Evolutionary conservation across 2,329 filamentous ascomycete genomes (phyloP), one percentile per base, ranked within the genome.

Genomic region (Diatrype stigma): DNA sequence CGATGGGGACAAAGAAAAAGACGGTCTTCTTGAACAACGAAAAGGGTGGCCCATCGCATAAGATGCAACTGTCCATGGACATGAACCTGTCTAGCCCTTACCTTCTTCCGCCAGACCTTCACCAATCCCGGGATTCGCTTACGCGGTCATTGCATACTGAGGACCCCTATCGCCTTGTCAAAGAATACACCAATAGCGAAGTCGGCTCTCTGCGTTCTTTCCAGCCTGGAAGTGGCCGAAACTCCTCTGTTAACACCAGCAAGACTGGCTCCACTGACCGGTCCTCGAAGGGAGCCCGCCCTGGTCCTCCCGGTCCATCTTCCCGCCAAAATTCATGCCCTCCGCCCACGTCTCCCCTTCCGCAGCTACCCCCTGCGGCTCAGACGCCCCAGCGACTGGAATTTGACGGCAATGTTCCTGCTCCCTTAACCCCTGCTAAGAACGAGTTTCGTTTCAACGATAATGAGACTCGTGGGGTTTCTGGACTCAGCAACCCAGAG

Each of bases 71-170:
- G 46, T 88, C 85, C 32, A 82, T 93, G 80, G 81, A 84, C 60
- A 82, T 92, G 79, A 84, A 87, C 63, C 77, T 92, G 45, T 83
- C 82, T 32, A 94, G 86, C 61, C 94, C 94, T 2, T 99, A 97
- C 67, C 80, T 99, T n/a, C 78, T 97, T n/a, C 92, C 94, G 4
- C 89, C 89, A 1, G 85, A 83, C 49, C 65, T 93, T 19, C 84
- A 94, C 40, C 78, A 82, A 63, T 96, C 93, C 1, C 82, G 84
- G 42, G 91, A 96, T 59, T 95, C 91, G 2, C 76, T 97, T 57
- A 89, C 91, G 23, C 85, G 87, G 49, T 87, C 86, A 2, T 79
- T 93, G 44, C 79, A 84, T 51, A 80, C 85, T 49, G 87, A 95
- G 61, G 93, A 96, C 68, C 93, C 91, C 34, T 97, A 96, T 71